Conservation (phyloP, 2,329 filamentous ascomycete genomes). For the Aspergillus brunneoviolaceus region DNA sequence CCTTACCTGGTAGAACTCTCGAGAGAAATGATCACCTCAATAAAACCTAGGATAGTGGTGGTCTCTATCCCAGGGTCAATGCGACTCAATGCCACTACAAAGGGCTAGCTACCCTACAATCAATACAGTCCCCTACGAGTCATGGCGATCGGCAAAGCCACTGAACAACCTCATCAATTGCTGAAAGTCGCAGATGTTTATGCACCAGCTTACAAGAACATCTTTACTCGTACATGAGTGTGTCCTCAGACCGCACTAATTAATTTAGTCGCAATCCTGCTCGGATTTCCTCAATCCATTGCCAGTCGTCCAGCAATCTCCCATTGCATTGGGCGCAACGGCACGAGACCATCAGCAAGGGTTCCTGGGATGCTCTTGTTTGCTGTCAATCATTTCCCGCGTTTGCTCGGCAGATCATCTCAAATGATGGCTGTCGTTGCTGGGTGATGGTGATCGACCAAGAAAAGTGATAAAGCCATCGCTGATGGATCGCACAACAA, state of each 20-base stretch:
- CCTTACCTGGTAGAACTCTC: neutral
- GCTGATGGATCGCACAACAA: neutral
- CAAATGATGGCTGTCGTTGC: neutral
- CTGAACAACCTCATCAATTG: too few species aligned
- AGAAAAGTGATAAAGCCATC: neutral
- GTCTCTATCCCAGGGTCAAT: too few species aligned
- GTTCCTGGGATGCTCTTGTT: slow-evolving; percentile 1
- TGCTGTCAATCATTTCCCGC: slow-evolving; percentile 3
- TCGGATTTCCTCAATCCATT: too few species aligned
- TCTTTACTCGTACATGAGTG: too few species aligned
- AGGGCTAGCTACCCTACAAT: too few species aligned
- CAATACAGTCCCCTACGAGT: neutral
- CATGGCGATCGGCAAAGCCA: neutral
- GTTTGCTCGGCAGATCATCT: neutral
- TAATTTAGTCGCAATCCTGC: too few species aligned
- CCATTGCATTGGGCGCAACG: neutral
- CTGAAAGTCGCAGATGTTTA: too few species aligned
- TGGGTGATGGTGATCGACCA: neutral
- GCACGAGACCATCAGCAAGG: neutral
- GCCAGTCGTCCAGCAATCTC: neutral
- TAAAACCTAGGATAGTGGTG: neutral
- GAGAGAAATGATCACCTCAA: neutral
- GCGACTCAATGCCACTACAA: too few species aligned
- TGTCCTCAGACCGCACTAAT: too few species aligned
- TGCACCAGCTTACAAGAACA: too few species aligned